Base-by-base conservation (phyloP, 2,329 filamentous ascomycete genomes). In the Penicillium sp. region DNA sequence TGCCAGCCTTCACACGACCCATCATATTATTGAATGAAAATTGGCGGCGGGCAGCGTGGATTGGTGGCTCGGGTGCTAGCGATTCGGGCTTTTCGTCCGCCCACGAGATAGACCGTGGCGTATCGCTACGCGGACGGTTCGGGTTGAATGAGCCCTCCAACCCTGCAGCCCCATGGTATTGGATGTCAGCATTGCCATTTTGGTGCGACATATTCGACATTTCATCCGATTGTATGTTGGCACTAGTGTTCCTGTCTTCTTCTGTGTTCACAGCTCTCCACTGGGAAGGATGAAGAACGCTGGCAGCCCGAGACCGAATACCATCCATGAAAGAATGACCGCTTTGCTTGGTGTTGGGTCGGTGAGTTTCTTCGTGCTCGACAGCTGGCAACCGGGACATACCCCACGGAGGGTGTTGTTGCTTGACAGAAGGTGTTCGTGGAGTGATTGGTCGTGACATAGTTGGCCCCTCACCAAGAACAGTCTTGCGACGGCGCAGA, bases 1-100 rank as follows among this genome's bases (percentile, higher is more conserved):
- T 57, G 39, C 57, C 55, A 26, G 66, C 50, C 55, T 67, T 69
- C 36, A 63, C 61, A 64, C 86, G 81, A 56, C 78, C 77, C 72
- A 97, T 94, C 48, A 96, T 85, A 61, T 89, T 91, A 61, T 92
- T 88, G 79, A 97, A 97, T 16, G 90, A 95, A 75, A 97, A 99
- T 68, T 96, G 90, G 56, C 93, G 83, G 61, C 79, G 83, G 10
- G 88, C 84, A 29, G 78, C 77, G 51, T 81, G 83, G 3, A 81
- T 59, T 32, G 68, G 64, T 14, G 60, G 73, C 58, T 61, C 70
- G 59, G 66, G 65, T 3, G 60, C 29, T 1, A 41, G 45, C 1
- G 47, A 34, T 27, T 58, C 56, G 4, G 42, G 47, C 27, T 64
- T 62, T 45, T 72, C 65, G 43, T 72, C 70, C 7, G 67, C 68